Evolutionary conservation across 1,284 basidiomycete genomes (phyloP), one percentile per base, ranked within the genome.

Genomic region (Thelephora terrestris): DNA sequence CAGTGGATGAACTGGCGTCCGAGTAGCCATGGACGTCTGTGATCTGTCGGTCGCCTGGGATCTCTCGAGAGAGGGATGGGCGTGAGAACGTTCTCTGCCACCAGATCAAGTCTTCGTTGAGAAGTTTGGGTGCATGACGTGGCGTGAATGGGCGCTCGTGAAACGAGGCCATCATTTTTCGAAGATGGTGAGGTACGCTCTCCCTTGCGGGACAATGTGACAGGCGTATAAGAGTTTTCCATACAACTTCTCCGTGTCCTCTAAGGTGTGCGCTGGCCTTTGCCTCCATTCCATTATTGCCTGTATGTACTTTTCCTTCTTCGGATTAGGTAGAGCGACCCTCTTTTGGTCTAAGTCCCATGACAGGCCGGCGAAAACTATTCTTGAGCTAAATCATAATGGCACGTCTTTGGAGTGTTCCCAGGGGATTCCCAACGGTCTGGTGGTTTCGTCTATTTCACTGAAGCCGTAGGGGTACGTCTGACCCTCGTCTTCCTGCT

Each of bases 1-100:
- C 71, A n/a, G 60, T 50, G 1, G 55, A 55, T 1, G 66, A 68
- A 59, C 71, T 73, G 7, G 71, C 70, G 56, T 74, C 70, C 0
- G 68, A 74, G 58, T 55, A 75, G 0, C 67, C 68, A 0, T 38
- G 14, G 17, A 54, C 9, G 48, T 70, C 61, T 9, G 52, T 2
- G 47, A 71, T 32, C 12, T 47, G 14, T 1, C 17, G 2, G 1
- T 61, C 60, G 0, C 54, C 57, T 21, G 67, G 65, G 29, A 73
- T 64, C 3, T 53, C 47, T 21, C 59, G 43, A 0, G 37, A 24
- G 44, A 62, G 25, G 32, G 6, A 1, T 14, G 55, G 45, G 2
- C 44, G 7, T 0, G 34, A 7, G 5, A 69, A 60, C 0, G 6
- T 32, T 0, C 23, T 1, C 1, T 5, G 23, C 71, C 73, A 75